Evolutionary conservation across 1,284 basidiomycete genomes (phyloP).

Genomic region (Ceratobasidium sp.): DNA sequence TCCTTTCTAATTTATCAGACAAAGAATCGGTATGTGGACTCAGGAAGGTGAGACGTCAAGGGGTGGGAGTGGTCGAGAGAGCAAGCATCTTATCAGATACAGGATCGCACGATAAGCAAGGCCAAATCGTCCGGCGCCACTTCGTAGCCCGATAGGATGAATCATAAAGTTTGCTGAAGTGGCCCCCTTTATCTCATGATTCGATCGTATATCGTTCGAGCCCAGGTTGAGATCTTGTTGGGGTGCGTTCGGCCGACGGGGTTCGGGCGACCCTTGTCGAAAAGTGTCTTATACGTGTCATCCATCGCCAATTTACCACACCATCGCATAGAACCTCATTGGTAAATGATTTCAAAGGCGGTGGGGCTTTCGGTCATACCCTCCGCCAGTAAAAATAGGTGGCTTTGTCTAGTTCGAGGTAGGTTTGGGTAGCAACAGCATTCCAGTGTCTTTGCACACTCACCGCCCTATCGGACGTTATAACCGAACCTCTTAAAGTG

Average conservation of each 20-base stretch:
- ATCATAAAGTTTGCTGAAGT: neutral
- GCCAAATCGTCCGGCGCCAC: constrained; percentile 37
- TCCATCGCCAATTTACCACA: too few species aligned
- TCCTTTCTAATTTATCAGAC: neutral
- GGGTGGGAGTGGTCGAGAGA: constrained; percentile 42
- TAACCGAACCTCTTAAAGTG: too few species aligned
- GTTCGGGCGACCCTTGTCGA: neutral
- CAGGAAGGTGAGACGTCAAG: constrained; percentile 3
- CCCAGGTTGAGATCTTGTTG: neutral
- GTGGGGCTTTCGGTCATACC: too few species aligned
- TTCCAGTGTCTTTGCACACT: too few species aligned
- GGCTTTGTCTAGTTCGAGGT: too few species aligned
- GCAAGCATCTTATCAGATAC: constrained; percentile 44
- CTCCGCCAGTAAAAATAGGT: too few species aligned
- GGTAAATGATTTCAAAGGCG: too few species aligned
- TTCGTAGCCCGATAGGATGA: neutral
- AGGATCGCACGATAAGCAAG: constrained; percentile 23
- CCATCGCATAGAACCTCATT: too few species aligned
- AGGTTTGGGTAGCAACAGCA: too few species aligned
- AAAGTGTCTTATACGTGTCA: neutral
- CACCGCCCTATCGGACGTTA: too few species aligned
- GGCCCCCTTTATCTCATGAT: neutral
- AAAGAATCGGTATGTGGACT: neutral
- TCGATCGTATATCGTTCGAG: neutral
- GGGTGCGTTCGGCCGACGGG: constrained; percentile 1